phyloP scores from a whole-genome alignment of 345 rosid genomes.

The Bretschneidera sinensis region DNA sequence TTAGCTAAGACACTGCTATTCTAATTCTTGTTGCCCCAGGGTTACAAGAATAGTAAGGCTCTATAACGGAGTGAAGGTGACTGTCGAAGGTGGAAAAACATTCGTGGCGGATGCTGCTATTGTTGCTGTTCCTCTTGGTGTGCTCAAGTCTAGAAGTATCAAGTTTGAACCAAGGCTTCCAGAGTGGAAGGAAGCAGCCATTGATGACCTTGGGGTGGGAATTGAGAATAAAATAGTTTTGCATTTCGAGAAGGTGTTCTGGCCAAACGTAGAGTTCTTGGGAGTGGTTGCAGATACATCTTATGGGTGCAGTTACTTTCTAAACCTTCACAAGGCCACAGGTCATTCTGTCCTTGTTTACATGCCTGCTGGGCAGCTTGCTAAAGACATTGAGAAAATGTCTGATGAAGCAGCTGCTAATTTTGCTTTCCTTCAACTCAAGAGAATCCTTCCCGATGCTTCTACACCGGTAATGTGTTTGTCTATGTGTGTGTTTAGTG shows the following conservation, averaged over 20 bases:
- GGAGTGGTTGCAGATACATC: slow-evolving; percentile 92
- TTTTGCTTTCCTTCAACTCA: slow-evolving; percentile 75
- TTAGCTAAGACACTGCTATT: neutral
- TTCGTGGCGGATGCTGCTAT: slow-evolving; percentile 83
- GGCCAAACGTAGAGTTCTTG: slow-evolving; percentile 98
- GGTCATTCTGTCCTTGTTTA: slow-evolving; percentile 83
- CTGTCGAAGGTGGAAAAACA: slow-evolving; percentile 60
- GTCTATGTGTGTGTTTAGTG: neutral
- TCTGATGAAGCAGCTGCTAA: slow-evolving; percentile 92
- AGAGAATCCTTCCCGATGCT: slow-evolving; percentile 86
- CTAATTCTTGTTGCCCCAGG: slow-evolving; percentile 27
- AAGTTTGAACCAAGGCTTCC: slow-evolving; percentile 82
- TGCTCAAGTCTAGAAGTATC: slow-evolving; percentile 61
- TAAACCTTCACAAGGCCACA: slow-evolving; percentile 97
- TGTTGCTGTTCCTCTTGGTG: slow-evolving; percentile 82
- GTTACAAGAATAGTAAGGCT: slow-evolving; percentile 67
- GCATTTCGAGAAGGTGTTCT: slow-evolving; percentile 83
- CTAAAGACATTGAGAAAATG: slow-evolving; percentile 94
- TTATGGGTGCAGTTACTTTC: slow-evolving; percentile 87
- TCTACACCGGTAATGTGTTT: slow-evolving; percentile 42
- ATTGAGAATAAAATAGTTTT: slow-evolving; percentile 80
- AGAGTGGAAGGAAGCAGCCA: slow-evolving; percentile 95
- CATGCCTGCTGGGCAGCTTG: slow-evolving; percentile 98
- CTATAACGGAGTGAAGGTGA: slow-evolving; percentile 73
- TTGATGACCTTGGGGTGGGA: slow-evolving; percentile 82